Evolutionary conservation across 1,139 yeast species (phyloP), one percentile per base, ranked within the genome.

Genomic region (Arxiozyma slooffiae): DNA sequence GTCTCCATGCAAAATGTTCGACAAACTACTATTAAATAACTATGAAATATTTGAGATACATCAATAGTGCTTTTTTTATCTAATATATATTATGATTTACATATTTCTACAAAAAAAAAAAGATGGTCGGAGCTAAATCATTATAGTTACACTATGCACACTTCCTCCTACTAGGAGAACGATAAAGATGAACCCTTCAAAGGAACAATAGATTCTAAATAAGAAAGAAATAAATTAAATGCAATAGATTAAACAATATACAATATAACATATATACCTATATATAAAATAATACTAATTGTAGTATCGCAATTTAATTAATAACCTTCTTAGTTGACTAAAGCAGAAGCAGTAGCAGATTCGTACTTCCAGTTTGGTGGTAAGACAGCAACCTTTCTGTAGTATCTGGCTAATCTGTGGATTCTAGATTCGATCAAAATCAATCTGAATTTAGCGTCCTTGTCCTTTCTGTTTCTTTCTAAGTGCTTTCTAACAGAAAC

Each of bases 291-390:
- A 40, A 2, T 30, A 30, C 36, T 30, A 30, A 14, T 14, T 30
- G 11, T 11, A n/a, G 39, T 22, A 46, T 38, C 34, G 24, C 41
- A 41, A 47, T 47, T 21, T 30, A 40, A 34, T 34, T 47, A 47
- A 41, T 38, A 56, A 56, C 51, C 55, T 45, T 43, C 48, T 51
- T 88, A 90, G 85, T 90, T 90, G 73, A 94, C 98, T 79, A 94
- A 84, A 77, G 99, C 95, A 72, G 98, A 92, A 73, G 99, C 99
- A 73, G 98, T 94, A 74, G 98, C 95, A 67, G 98, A 90, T 81
- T 92, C 98, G 95, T 85, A 92, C 82, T 92, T 92, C 97, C 97
- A 92, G 92, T 86, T 89, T 75, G 98, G 97, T 71, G 98, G 97
- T 73, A 92, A 85, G 71, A 92, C 97, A 73, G 95, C 81, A 69